Percentiles rank a stretch among this genome's conserved stretches.
Evolutionary conservation across 2,329 filamentous ascomycete genomes (phyloP).

Genomic region (Penicillium concentricum): DNA sequence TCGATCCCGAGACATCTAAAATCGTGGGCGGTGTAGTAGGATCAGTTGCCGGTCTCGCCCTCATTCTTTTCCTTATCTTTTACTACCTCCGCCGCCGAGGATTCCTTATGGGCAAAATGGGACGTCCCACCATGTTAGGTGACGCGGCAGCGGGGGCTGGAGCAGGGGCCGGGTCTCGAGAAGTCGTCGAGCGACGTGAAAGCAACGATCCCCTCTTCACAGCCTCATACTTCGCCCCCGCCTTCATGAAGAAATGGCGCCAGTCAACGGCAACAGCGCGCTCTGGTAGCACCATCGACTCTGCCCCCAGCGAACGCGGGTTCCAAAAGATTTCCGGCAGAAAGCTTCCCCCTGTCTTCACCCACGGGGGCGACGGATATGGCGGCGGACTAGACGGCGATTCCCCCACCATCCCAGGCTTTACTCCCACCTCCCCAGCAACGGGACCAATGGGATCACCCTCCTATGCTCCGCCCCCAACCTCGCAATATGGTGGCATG

Average conservation of each 20-base stretch:
- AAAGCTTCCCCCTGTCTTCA: slow-evolving; percentile 49
- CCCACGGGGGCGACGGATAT: slow-evolving; percentile 48
- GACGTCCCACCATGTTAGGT: slow-evolving; percentile 25
- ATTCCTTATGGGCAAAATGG: slow-evolving; percentile 31
- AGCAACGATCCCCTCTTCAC: slow-evolving; percentile 41
- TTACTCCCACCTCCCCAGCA: slow-evolving; percentile 26
- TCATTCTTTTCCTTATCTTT: slow-evolving; percentile 45
- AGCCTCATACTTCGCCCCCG: slow-evolving; percentile 38
- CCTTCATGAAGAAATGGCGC: slow-evolving; percentile 44
- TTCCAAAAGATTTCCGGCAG: slow-evolving; percentile 52
- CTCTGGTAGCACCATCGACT: slow-evolving; percentile 36
- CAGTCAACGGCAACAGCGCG: slow-evolving; percentile 36
- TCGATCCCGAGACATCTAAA: slow-evolving; percentile 46
- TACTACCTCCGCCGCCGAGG: slow-evolving; percentile 51
- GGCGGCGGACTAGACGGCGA: slow-evolving; percentile 37
- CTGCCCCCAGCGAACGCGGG: slow-evolving; percentile 43
- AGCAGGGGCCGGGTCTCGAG: slow-evolving; percentile 17
- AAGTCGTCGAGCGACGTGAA: slow-evolving; percentile 39
- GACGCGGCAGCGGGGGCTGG: slow-evolving; percentile 15
- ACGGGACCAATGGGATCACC: slow-evolving; percentile 22
- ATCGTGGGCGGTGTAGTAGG: slow-evolving; percentile 64
- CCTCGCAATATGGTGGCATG: slow-evolving; percentile 30
- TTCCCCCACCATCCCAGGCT: slow-evolving; percentile 31
- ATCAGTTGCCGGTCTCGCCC: slow-evolving; percentile 57
- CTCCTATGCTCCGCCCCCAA: slow-evolving; percentile 28